Evolutionary conservation across 2,329 filamentous ascomycete species (phyloP).

Genomic region (Neofusicoccum parvum): DNA sequence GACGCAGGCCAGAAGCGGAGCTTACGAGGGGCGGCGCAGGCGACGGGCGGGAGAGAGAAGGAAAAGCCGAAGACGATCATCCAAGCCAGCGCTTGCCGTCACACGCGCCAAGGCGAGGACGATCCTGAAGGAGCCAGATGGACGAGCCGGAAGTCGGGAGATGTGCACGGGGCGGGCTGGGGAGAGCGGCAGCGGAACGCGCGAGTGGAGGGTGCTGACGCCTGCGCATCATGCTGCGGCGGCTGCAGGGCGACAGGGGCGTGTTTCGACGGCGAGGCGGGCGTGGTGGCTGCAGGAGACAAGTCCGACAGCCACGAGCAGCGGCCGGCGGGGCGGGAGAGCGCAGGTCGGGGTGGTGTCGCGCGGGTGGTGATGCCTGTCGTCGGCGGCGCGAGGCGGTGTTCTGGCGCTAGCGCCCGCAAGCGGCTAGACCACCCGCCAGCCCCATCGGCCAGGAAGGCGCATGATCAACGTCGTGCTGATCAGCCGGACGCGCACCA

Average conservation of each 20-base stretch:
- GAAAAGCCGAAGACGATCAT: neutral
- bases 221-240: constrained; percentile 2
- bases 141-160: constrained; percentile 11
- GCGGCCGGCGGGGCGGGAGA: neutral
- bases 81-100: neutral
- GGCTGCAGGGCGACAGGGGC: neutral
- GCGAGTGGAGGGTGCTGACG: neutral
- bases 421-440: constrained; percentile 12
- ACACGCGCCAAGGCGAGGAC: neutral
- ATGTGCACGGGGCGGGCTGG: constrained; percentile 5
- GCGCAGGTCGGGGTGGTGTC: neutral
- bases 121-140: constrained; percentile 7
- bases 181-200: neutral
- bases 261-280: neutral
- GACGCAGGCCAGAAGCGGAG: neutral
- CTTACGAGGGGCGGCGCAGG: neutral
- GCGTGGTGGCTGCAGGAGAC: neutral
- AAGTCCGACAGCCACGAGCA: neutral
- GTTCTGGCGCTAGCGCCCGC: constrained; percentile 1
- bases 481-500: constrained; percentile 21
- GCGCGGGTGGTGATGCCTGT: constrained; percentile 5
- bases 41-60: neutral
- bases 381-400: constrained; percentile 5
- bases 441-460: constrained; percentile 2
- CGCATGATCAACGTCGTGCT: constrained; percentile 19